phyloP scores from a whole-genome alignment of 768 basidiomycete genomes.

The Lepiota brunneoincarnata region DNA sequence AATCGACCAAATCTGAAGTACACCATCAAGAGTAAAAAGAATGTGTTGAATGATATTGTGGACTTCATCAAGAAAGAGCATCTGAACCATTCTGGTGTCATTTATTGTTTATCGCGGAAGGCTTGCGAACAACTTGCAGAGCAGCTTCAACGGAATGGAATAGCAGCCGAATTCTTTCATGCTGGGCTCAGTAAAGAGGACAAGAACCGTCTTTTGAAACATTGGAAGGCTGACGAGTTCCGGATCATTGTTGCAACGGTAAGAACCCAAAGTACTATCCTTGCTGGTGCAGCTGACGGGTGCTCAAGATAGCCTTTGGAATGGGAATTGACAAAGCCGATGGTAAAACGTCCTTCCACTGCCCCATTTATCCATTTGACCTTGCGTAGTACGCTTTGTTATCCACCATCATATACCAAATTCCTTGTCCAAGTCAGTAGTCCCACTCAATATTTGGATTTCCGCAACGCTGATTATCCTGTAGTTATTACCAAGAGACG shows the following conservation, averaged over 20 bases:
- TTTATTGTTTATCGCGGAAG: slow-evolving; percentile 74
- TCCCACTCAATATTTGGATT: not conserved
- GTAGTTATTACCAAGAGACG: slow-evolving; percentile 91
- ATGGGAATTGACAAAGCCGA: slow-evolving; percentile 94
- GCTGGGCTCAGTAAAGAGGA: slow-evolving; percentile 69
- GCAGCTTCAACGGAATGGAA: slow-evolving; percentile 53
- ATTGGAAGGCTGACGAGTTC: slow-evolving; percentile 73
- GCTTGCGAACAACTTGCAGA: slow-evolving; percentile 82
- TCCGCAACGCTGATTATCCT: slow-evolving; percentile 11
- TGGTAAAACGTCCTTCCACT: slow-evolving; percentile 37
- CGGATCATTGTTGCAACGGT: slow-evolving; percentile 94
- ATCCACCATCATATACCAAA: slow-evolving; percentile 85
- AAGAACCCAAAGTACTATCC: slow-evolving; percentile 19
- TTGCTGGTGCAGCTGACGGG: not conserved
- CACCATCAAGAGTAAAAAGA: slow-evolving; percentile 44
- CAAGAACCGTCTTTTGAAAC: slow-evolving; percentile 56
- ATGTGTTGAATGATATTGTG: slow-evolving; percentile 57
- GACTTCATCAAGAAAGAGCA: slow-evolving; percentile 64
- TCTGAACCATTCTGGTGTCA: slow-evolving; percentile 66
- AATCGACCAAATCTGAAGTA: slow-evolving; percentile 93
- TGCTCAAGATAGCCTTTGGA: slow-evolving; percentile 82
- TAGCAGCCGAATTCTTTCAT: slow-evolving; percentile 82
- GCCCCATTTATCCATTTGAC: not conserved
- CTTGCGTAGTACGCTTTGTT: slow-evolving; percentile 75
- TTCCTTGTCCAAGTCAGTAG: slow-evolving; percentile 73